Percentiles rank a stretch among this genome's conserved stretches.
Evolutionary conservation across 257 asterid species (phyloP).

Genomic region (Solanum sitiens): DNA sequence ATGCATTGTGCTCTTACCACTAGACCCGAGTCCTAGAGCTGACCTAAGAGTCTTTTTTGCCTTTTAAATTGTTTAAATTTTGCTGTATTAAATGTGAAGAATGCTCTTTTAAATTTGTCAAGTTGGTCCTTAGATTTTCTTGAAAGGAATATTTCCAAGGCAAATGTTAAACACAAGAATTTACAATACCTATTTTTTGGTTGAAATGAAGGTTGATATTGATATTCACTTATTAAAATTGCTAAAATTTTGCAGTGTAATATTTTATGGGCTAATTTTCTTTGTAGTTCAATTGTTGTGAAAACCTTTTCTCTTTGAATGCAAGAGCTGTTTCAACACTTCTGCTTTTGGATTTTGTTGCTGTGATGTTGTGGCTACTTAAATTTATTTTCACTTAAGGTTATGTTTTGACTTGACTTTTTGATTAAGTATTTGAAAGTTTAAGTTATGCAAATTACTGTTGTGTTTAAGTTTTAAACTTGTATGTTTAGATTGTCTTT

Average conservation of each 20-base stretch:
- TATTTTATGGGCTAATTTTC: background rate
- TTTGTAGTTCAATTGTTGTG: background rate
- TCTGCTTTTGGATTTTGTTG: background rate
- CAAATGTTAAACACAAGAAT: background rate
- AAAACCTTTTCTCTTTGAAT: background rate
- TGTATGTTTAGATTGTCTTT: background rate
- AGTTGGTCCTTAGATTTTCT: background rate
- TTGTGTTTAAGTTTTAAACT: background rate
- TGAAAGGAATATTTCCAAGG: background rate
- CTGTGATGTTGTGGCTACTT: background rate
- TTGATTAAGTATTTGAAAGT: background rate
- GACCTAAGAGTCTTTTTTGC: background rate
- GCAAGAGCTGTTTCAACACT: background rate
- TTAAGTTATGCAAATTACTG: background rate
- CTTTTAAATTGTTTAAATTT: background rate
- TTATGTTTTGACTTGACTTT: background rate
- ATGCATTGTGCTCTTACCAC: background rate
- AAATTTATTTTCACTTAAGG: background rate
- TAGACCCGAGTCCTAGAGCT: background rate
- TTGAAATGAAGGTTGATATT: background rate
- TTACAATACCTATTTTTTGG: background rate
- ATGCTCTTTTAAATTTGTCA: background rate
- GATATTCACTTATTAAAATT: background rate
- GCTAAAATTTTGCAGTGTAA: background rate
- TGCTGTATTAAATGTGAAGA: background rate